Percentiles rank a stretch among this genome's conserved stretches.
These are phyloP conservation scores for Austroboletus niveus DNA, from an alignment of 1,284 basidiomycete species.

Conservation along the genomic window DNA sequence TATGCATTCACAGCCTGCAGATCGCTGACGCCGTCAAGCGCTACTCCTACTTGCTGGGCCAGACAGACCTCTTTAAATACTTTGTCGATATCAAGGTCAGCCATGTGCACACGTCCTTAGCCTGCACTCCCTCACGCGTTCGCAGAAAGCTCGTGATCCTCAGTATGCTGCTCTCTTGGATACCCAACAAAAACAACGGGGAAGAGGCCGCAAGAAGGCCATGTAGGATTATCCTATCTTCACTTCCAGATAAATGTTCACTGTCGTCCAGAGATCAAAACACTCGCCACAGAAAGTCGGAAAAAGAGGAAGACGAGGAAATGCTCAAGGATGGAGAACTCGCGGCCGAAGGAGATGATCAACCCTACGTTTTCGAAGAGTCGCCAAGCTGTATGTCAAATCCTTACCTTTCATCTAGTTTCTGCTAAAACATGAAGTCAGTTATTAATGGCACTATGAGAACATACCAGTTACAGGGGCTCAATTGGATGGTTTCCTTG, in stretches of 20 bases:
- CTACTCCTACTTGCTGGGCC: constrained; percentile 91
- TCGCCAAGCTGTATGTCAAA: constrained; percentile 80
- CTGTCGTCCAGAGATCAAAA: constrained; percentile 56
- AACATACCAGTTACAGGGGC: constrained; percentile 92
- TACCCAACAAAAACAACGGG: constrained; percentile 77
- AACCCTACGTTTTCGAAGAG: constrained; percentile 89
- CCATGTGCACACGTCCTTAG: neutral
- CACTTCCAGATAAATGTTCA: constrained; percentile 2
- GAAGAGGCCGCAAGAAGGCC: constrained; percentile 77
- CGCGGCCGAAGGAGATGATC: constrained; percentile 77
- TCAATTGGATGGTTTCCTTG: constrained; percentile 96
- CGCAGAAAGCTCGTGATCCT: constrained; percentile 85
- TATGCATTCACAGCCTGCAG: constrained; percentile 39
- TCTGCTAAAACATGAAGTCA: constrained; percentile 29
- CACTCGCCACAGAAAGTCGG: constrained; percentile 88
- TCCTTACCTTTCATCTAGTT: no score
- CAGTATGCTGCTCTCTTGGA: constrained; percentile 91
- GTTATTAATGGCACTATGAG: constrained; percentile 91
- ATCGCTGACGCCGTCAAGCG: constrained; percentile 92
- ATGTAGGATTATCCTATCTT: constrained; percentile 46
- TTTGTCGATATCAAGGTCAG: constrained; percentile 91
- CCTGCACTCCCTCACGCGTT: neutral
- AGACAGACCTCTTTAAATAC: constrained; percentile 95
- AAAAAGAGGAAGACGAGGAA: constrained; percentile 98
- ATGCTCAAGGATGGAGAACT: constrained; percentile 84